Evolutionary conservation across 768 basidiomycete genomes (phyloP).

Genomic region (Dacryopinax primogenitus): DNA sequence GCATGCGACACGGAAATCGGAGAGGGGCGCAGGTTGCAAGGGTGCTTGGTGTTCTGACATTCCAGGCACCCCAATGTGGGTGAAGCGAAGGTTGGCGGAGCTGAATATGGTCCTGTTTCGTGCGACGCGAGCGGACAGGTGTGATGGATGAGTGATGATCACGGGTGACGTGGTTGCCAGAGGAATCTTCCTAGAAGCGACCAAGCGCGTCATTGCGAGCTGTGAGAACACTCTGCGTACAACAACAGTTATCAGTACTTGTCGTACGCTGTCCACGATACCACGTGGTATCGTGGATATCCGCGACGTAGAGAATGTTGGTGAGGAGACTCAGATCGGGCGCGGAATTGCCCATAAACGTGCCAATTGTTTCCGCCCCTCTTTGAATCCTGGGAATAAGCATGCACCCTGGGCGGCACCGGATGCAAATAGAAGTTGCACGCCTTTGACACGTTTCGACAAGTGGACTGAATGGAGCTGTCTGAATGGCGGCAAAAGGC

Average conservation of each 20-base stretch:
- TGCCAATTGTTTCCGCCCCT: background rate
- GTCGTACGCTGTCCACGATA: too few species aligned
- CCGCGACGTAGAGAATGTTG: background rate
- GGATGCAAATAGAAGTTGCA: background rate
- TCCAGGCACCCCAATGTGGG: background rate
- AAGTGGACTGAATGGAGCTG: too few species aligned
- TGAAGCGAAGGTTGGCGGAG: background rate
- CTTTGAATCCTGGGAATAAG: background rate
- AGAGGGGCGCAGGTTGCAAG: background rate
- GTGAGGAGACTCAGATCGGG: conserved; percentile 4
- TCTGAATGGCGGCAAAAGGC: too few species aligned
- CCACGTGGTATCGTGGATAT: too few species aligned
- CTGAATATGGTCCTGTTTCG: too few species aligned
- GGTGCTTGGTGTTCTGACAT: background rate
- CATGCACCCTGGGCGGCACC: background rate
- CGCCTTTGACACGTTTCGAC: background rate
- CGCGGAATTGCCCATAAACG: conserved; percentile 2
- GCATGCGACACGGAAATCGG: background rate
- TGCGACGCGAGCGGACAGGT: too few species aligned
- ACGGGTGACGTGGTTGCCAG: too few species aligned
- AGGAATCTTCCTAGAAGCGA: too few species aligned
- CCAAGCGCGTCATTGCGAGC: too few species aligned
- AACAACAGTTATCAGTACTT: too few species aligned
- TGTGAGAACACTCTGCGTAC: too few species aligned
- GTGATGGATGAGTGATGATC: too few species aligned